Percentiles rank a stretch among this genome's conserved stretches.
Conservation (phyloP, 306 rosid genomes). For the Malus orientalis region DNA sequence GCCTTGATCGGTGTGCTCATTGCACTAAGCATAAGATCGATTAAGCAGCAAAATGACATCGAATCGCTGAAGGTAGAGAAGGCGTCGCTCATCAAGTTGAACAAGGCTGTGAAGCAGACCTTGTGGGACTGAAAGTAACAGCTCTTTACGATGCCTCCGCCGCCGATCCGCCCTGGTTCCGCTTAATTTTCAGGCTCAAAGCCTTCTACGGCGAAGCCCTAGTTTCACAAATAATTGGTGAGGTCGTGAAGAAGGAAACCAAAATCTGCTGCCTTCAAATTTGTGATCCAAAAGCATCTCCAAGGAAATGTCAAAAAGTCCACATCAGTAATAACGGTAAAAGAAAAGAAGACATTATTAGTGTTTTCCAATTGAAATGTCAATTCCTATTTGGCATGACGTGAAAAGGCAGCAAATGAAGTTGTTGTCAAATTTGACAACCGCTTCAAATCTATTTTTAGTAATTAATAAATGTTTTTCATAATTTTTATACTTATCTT, state of each 20-base stretch:
- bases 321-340: too few relatives aligned
- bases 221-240: constrained; percentile 18
- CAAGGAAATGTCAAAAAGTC: too few relatives aligned
- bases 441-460: too few relatives aligned
- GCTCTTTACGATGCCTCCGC: constrained; percentile 52
- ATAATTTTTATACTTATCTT: too few relatives aligned
- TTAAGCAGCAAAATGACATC: constrained; percentile 48
- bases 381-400: too few relatives aligned
- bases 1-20: constrained; percentile 42
- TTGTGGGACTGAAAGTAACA: constrained; percentile 84
- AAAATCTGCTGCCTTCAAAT: not conserved
- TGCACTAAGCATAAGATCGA: constrained; percentile 39
- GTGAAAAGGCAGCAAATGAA: too few relatives aligned
- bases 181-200: constrained; percentile 37
- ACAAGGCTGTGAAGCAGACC: constrained; percentile 54
- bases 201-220: constrained; percentile 66
- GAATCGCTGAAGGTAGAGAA: constrained; percentile 66
- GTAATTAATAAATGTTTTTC: too few relatives aligned
- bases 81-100: constrained; percentile 48
- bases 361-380: too few relatives aligned
- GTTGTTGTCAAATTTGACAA: too few relatives aligned
- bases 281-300: too few relatives aligned
- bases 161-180: constrained; percentile 47
- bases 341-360: too few relatives aligned
- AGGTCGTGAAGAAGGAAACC: not conserved